Evolutionary conservation across 768 basidiomycete genomes (phyloP), one percentile per base, ranked within the genome.

Genomic region (Boletus barrowsii): DNA sequence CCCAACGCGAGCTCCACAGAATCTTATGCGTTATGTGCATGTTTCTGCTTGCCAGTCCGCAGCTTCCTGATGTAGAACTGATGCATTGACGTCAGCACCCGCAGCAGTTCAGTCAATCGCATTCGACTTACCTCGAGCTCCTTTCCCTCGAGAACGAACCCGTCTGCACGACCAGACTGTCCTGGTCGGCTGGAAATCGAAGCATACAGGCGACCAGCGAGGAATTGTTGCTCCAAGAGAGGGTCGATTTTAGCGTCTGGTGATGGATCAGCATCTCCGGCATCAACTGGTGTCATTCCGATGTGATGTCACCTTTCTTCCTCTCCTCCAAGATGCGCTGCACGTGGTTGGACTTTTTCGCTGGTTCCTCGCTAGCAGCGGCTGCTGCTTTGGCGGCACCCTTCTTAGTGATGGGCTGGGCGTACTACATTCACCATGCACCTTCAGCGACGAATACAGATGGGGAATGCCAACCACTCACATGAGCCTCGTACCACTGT

Each of bases 401-500:
- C 77, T 83, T 91, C 83, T 93, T 93, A 67, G 91, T 90, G 64
- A 98, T 84, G 56, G 96, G 93, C 75, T 90, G 88, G 61, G 90
- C 96, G 72, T 98, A 99, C 93, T 97, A 64, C 26, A 53, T 46
- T 49, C 43, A 37, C 20, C 57, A 39, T 40, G 32, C 9, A 56
- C 22, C 14, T 43, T 56, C 5, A 58, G 49, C 26, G 35, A 39
- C 22, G 39, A 26, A 46, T 54, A 49, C 13, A 44, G 39, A 48
- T 10, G 42, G 37, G 10, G 20, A 22, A 24, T 29, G 24, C 17
- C 29, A 10, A 29, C 14, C 35, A 86, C 93, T 65, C 74, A 95
- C 93, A 77, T 98, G 95, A 39, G 92, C 79, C 78, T 99, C 97
- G 72, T 98, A 99, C 95, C 95, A 98, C 79, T 98, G 95, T 63